These are phyloP conservation scores for Tetradesmus lagerheimii DNA, from an alignment of 139 green algal species.

Conservation along the genomic window DNA sequence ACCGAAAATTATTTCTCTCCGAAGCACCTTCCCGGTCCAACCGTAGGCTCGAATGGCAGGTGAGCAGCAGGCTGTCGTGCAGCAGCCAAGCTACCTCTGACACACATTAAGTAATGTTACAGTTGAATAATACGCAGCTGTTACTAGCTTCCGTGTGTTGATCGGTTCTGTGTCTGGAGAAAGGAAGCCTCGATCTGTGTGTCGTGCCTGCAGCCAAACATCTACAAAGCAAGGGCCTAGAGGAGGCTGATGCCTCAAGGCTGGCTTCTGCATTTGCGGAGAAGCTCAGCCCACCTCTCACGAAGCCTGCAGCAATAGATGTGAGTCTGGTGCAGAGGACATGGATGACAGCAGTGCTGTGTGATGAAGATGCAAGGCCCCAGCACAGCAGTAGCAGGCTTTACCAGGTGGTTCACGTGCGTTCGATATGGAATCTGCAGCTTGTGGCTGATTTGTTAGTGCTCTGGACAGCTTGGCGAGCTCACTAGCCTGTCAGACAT, in stretches of 20 bases:
- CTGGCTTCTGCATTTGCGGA: not conserved
- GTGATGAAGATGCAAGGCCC: not conserved
- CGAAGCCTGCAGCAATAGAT: constrained; percentile 15
- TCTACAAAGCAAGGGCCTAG: constrained; percentile 10
- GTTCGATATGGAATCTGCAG: not conserved
- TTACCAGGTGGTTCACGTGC: too few relatives aligned
- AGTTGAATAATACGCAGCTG: not conserved
- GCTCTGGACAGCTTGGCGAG: not conserved
- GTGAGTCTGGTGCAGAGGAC: constrained; percentile 10
- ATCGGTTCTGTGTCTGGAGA: not conserved
- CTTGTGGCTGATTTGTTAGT: not conserved
- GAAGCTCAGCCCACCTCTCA: constrained; percentile 2
- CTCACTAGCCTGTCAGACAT: not conserved
- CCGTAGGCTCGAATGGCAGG: not conserved
- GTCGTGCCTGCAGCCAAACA: constrained; percentile 19
- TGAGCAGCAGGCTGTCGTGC: not conserved
- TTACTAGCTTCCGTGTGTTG: not conserved
- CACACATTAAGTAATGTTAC: not conserved
- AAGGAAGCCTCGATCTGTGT: not conserved
- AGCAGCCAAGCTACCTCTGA: not conserved
- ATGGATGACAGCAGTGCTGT: not conserved
- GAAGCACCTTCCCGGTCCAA: not conserved
- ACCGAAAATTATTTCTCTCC: not conserved
- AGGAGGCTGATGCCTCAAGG: not conserved
- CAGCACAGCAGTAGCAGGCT: not conserved